A percentile compares a stretch with the other conserved stretches of the same genome.
These are phyloP conservation scores for Nakazawaea populi DNA, from an alignment of 805 yeast genomes.

Conservation along the genomic window DNA sequence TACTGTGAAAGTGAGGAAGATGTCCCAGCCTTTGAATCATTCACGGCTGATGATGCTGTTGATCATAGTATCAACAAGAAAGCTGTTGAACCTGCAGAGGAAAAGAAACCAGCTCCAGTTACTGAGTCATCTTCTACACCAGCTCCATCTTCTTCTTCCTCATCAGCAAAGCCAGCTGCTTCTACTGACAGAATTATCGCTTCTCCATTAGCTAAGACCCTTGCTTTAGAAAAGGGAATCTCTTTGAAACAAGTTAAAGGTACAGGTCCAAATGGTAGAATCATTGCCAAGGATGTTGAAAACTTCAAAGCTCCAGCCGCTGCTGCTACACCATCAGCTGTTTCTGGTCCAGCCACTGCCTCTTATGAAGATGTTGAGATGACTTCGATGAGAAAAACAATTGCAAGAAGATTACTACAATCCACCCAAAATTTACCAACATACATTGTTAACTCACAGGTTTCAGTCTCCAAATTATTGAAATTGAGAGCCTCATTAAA, in stretches of 20 bases:
- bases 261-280: constrained; percentile 94
- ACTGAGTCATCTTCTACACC: constrained; percentile 24
- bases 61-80: constrained; percentile 17
- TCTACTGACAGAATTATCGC: constrained; percentile 69
- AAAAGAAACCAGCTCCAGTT: constrained; percentile 31
- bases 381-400: constrained; percentile 88
- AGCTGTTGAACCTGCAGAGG: background rate
- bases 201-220: constrained; percentile 89
- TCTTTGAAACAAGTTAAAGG: constrained; percentile 82
- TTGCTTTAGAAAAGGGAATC: constrained; percentile 90
- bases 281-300: constrained; percentile 87
- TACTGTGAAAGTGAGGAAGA: constrained; percentile 84
- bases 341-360: constrained; percentile 47
- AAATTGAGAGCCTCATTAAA: constrained; percentile 90
- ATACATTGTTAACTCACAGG: constrained; percentile 82
- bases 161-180: constrained; percentile 32
- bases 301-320: constrained; percentile 44
- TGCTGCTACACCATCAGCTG: constrained; percentile 36
- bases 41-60: constrained; percentile 79
- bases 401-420: constrained; percentile 80
- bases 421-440: constrained; percentile 88
- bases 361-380: constrained; percentile 79
- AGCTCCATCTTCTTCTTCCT: constrained; percentile 19
- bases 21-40: constrained; percentile 83
- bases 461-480: constrained; percentile 83